Conservation (phyloP, 108 stramenopile species). For the Nitzschia palea region DNA sequence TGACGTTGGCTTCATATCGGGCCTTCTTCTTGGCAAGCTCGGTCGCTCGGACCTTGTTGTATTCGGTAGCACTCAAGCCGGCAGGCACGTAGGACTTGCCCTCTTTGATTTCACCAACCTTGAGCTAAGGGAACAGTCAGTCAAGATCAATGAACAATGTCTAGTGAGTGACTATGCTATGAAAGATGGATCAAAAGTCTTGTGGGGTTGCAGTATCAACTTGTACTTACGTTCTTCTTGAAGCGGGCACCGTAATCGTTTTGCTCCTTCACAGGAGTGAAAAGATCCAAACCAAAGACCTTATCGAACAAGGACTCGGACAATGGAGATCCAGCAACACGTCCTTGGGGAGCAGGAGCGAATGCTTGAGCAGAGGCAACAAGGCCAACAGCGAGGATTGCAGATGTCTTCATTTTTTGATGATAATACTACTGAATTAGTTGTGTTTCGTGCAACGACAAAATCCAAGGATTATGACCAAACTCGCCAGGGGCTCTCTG, state of each 20-base stretch:
- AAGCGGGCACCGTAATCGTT: slow-evolving; percentile 71
- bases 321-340: slow-evolving; percentile 14
- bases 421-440: neutral
- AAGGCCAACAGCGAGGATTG: slow-evolving; percentile 21
- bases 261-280: slow-evolving; percentile 45
- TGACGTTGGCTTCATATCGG: slow-evolving; percentile 59
- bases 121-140: too few relatives aligned
- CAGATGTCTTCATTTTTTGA: slow-evolving; percentile 24
- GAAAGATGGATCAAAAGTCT: too few relatives aligned
- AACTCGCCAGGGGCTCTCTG: too few relatives aligned
- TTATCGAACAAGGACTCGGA: slow-evolving; percentile 25
- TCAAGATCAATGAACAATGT: too few relatives aligned
- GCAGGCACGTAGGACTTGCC: slow-evolving; percentile 60
- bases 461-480: neutral
- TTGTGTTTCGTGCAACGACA: neutral
- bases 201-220: too few relatives aligned
- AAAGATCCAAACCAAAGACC: slow-evolving; percentile 61
- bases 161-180: too few relatives aligned
- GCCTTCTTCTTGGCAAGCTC: slow-evolving; percentile 55
- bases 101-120: slow-evolving; percentile 42
- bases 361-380: slow-evolving; percentile 33
- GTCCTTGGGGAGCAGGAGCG: slow-evolving; percentile 25
- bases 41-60: slow-evolving; percentile 42
- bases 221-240: slow-evolving; percentile 42
- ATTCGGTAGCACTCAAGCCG: slow-evolving; percentile 53